Evolutionary conservation across 1,284 basidiomycete genomes (phyloP).

Genomic region (Leccinum subrobustum): DNA sequence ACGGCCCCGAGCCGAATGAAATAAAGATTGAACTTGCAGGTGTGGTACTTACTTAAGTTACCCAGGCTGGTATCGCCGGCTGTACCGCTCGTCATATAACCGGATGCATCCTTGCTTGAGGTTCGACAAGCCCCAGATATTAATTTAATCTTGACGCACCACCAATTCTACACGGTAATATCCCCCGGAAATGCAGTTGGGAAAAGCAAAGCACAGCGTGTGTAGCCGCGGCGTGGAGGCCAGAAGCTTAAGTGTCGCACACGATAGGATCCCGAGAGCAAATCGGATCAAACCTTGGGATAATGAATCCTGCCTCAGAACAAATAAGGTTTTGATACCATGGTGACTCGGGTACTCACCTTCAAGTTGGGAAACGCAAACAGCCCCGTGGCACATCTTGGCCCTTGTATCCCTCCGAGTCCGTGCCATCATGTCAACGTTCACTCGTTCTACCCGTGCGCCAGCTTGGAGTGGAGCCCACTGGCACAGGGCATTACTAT

Average conservation of each 20-base stretch:
- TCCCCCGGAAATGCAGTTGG: not conserved
- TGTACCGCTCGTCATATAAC: not conserved
- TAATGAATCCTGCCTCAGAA: not conserved
- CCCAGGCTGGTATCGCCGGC: not conserved
- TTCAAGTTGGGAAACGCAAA: not conserved
- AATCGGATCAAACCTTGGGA: not conserved
- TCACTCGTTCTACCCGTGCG: not conserved
- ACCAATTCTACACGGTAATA: not conserved
- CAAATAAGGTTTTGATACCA: not conserved
- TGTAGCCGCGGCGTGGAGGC: not conserved
- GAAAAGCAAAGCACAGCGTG: not conserved
- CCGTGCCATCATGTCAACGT: not conserved
- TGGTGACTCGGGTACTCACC: not conserved
- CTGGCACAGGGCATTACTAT: too few relatives aligned
- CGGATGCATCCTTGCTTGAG: not conserved
- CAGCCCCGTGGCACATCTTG: not conserved
- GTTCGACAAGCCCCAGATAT: not conserved
- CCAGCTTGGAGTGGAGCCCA: too few relatives aligned
- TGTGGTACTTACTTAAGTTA: not conserved
- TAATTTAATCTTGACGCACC: not conserved
- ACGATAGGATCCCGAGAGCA: not conserved
- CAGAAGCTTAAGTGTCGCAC: not conserved
- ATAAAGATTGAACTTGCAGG: not conserved
- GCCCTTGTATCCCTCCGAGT: not conserved
- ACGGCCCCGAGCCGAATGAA: too few relatives aligned